phyloP scores from a whole-genome alignment of 2,329 filamentous ascomycete genomes.

The Aspergillus oerlinghausenensis region DNA sequence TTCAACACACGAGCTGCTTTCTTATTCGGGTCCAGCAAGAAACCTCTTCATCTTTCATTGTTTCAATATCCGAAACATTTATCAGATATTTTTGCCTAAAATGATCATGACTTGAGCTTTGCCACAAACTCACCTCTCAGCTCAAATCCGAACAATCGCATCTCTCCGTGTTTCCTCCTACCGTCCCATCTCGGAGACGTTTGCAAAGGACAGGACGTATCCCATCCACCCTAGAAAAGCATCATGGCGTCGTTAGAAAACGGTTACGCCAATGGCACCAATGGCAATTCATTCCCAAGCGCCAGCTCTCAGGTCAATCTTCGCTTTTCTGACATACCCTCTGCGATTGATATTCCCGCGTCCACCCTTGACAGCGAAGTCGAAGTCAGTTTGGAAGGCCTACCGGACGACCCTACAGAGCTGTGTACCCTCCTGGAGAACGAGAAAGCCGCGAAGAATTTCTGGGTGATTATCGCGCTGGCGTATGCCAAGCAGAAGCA shows the following conservation, averaged over 20 bases:
- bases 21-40: slow-evolving; percentile 5
- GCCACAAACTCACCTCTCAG: slow-evolving; percentile 5
- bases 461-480: slow-evolving; percentile 97
- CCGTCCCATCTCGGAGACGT: neutral
- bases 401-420: slow-evolving; percentile 90
- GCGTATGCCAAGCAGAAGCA: slow-evolving; percentile 96
- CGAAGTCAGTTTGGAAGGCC: slow-evolving; percentile 86
- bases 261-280: slow-evolving; percentile 50
- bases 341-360: slow-evolving; percentile 61
- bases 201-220: slow-evolving; percentile 2
- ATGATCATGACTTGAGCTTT: slow-evolving; percentile 29
- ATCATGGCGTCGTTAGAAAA: slow-evolving; percentile 51
- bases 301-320: slow-evolving; percentile 31
- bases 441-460: slow-evolving; percentile 82
- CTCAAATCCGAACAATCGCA: slow-evolving; percentile 16
- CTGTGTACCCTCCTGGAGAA: slow-evolving; percentile 93
- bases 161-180: slow-evolving; percentile 2
- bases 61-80: slow-evolving; percentile 5
- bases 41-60: slow-evolving; percentile 1
- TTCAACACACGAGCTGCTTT: slow-evolving; percentile 8
- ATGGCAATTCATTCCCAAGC: slow-evolving; percentile 36
- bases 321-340: slow-evolving; percentile 60
- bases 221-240: slow-evolving; percentile 8
- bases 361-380: slow-evolving; percentile 63
- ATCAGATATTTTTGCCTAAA: slow-evolving; percentile 1